These are phyloP conservation scores for Curvularia eragrostidis DNA, from an alignment of 2,329 filamentous ascomycete species.

Conservation along the genomic window DNA sequence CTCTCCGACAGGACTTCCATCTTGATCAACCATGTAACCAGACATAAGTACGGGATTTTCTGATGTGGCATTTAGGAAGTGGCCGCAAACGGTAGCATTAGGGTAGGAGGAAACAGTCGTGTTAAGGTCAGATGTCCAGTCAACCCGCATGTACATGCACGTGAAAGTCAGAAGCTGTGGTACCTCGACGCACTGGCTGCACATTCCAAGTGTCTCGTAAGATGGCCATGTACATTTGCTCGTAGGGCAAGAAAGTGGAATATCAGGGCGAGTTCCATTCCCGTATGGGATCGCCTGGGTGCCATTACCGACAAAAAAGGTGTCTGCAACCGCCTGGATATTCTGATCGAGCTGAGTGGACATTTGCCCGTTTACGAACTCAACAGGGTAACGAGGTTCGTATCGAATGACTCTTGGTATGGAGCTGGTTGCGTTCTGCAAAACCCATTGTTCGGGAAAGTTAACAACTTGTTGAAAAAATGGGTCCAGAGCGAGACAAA, in stretches of 20 bases:
- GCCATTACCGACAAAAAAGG: slow-evolving; percentile 22
- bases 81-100: slow-evolving; percentile 35
- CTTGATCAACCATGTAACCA: slow-evolving; percentile 21
- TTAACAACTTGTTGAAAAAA: slow-evolving; percentile 45
- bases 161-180: slow-evolving; percentile 14
- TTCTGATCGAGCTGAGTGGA: background rate
- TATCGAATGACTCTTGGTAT: slow-evolving; percentile 25
- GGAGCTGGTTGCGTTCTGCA: slow-evolving; percentile 14
- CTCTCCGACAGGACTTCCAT: slow-evolving; percentile 11
- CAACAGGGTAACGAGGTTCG: background rate
- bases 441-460: slow-evolving; percentile 31
- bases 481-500: slow-evolving; percentile 31
- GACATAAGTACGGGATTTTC: slow-evolving; percentile 26
- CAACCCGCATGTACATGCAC: slow-evolving; percentile 20
- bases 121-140: slow-evolving; percentile 26
- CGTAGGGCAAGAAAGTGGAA: slow-evolving; percentile 37
- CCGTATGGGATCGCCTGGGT: slow-evolving; percentile 29
- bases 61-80: slow-evolving; percentile 33
- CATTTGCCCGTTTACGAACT: background rate
- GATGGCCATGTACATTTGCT: slow-evolving; percentile 40
- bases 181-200: slow-evolving; percentile 34
- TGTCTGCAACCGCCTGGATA: background rate
- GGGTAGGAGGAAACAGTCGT: slow-evolving; percentile 2
- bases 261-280: slow-evolving; percentile 33
- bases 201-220: slow-evolving; percentile 37